A percentile compares a stretch with the other conserved stretches of the same genome.
Evolutionary conservation across 306 rosid genomes (phyloP).

Genomic region (Dalbergia cochinchinensis): DNA sequence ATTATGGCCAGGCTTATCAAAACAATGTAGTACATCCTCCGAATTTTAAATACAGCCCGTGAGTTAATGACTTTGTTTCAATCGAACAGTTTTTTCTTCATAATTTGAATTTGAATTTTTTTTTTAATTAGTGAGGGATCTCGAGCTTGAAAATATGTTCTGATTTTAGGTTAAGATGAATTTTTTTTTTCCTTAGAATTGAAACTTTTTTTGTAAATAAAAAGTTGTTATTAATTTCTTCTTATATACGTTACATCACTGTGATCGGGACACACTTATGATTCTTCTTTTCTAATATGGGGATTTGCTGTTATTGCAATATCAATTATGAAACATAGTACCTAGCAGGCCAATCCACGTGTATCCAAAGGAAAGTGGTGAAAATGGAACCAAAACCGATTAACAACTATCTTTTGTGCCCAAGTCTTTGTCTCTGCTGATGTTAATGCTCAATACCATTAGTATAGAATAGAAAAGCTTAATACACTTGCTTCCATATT

Average conservation of each 20-base stretch:
- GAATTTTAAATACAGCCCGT: no score
- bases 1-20: background rate
- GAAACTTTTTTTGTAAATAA: no score
- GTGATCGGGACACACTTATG: slow-evolving; percentile 1
- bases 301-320: slow-evolving; percentile 9
- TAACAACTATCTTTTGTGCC: slow-evolving; percentile 20
- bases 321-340: slow-evolving; percentile 12
- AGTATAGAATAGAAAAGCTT: slow-evolving; percentile 28
- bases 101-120: no score
- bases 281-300: background rate
- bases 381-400: slow-evolving; percentile 8
- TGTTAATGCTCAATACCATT: background rate
- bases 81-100: no score
- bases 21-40: background rate
- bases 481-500: slow-evolving; percentile 10
- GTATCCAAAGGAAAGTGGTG: slow-evolving; percentile 34
- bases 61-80: background rate
- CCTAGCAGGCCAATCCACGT: slow-evolving; percentile 16
- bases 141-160: no score
- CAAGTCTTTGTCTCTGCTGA: background rate
- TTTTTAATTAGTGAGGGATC: no score
- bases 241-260: background rate
- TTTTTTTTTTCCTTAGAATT: no score
- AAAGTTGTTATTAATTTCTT: background rate
- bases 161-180: no score